Conservation (phyloP, 805 yeast genomes). For the Maudiozyma turicensis region DNA sequence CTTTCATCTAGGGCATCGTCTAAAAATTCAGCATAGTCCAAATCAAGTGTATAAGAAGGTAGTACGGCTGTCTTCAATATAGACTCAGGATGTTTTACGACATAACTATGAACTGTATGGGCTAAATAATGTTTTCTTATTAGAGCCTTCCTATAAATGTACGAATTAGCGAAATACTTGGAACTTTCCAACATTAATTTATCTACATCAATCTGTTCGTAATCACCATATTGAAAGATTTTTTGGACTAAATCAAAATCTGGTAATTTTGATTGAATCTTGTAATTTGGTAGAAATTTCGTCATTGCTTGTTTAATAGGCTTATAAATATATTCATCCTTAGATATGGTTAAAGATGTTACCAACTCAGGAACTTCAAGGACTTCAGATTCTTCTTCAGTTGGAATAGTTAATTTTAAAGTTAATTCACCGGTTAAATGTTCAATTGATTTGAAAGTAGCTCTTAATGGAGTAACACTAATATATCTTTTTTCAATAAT, state of each 20-base stretch:
- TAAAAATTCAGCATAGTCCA: slow-evolving; percentile 91
- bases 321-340: slow-evolving; percentile 33
- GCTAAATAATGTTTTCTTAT: slow-evolving; percentile 85
- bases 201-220: slow-evolving; percentile 81
- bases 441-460: slow-evolving; percentile 43
- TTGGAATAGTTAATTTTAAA: background rate
- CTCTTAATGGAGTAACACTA: slow-evolving; percentile 63
- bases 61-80: slow-evolving; percentile 55
- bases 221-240: slow-evolving; percentile 76
- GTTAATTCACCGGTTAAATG: slow-evolving; percentile 16
- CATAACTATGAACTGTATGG: slow-evolving; percentile 68
- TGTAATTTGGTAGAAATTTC: slow-evolving; percentile 28
- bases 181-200: slow-evolving; percentile 27
- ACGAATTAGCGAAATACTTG: slow-evolving; percentile 63
- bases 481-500: slow-evolving; percentile 55
- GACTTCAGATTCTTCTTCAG: background rate
- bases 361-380: background rate
- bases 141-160: slow-evolving; percentile 79
- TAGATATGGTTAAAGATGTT: slow-evolving; percentile 27
- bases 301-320: slow-evolving; percentile 29
- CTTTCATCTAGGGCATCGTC: slow-evolving; percentile 92
- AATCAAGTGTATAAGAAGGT: slow-evolving; percentile 67
- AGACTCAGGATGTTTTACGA: slow-evolving; percentile 65
- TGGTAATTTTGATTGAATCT: slow-evolving; percentile 22
- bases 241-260: slow-evolving; percentile 18